Base-by-base conservation (phyloP, 1,284 basidiomycete genomes). In the Phlebopus sp. region DNA sequence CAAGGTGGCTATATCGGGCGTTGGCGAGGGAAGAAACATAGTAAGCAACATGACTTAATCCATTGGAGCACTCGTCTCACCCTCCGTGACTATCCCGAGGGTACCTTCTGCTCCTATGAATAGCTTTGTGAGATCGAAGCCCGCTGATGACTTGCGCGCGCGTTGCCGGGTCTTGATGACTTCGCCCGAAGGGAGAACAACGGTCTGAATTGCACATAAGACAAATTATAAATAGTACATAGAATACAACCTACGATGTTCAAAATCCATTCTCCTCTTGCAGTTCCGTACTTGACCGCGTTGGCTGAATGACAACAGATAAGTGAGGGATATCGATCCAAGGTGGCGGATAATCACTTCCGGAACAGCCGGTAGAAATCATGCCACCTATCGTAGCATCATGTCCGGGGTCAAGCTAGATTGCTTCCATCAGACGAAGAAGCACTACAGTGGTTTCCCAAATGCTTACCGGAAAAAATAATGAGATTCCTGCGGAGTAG, bases 91-190 rank as follows among this genome's bases (percentile, higher is more conserved):
- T 48, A 97, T 90, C 0, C 93, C 93, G 32, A 97, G 71, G 0
- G 92, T 96, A 1, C 93, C 93, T 64, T 97, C 94, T 0, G 92
- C 89, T 9, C 93, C 92, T 46, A 96, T 88, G 69, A 97, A 96
- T 15, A 96, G 69, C 60, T 94, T 92, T 2, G 91, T 93, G 1
- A 82, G 75, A 60, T 97, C 92, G 46, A 90, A 93, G 0, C 93
- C 93, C 1, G 91, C 91, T 0, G 89, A 85, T 0, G 90, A 94
- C 66, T 97, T 97, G 37, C 85, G 74, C 0, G 93, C 88, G 36
- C 90, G 71, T 35, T 81, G 76, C 2, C 93, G 81, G 0, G 94
- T 97, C 65, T 93, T 94, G 69, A 97, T 92, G 13, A 97, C 86
- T 63, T 96, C 84, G 1, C 93, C 92, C 10, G 81, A 85, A 1